Conservation (phyloP, 176 grass and related monocot species). For the Saccharum officinarum region DNA sequence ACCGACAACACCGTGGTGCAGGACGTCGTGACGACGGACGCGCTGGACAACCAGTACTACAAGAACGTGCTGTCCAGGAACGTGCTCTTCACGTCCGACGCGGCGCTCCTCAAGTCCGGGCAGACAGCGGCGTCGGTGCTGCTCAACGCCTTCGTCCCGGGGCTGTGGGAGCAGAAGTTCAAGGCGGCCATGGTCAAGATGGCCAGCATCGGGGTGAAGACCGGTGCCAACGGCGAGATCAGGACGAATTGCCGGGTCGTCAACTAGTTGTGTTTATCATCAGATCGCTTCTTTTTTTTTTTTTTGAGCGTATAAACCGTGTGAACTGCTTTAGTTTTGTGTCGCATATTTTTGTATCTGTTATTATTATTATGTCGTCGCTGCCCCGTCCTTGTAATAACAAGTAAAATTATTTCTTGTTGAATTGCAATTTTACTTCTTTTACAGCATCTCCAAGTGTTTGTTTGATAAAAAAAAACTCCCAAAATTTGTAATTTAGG, state of each 20-base stretch:
- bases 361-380: too few species aligned
- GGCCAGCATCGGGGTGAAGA: not conserved
- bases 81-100: slow-evolving; percentile 50
- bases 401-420: too few species aligned
- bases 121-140: not conserved
- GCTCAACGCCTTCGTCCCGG: not conserved
- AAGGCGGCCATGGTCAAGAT: slow-evolving; percentile 47
- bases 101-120: not conserved
- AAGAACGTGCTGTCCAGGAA: slow-evolving; percentile 19
- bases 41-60: slow-evolving; percentile 50
- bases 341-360: too few species aligned
- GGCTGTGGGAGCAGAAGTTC: slow-evolving; percentile 42
- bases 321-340: too few species aligned
- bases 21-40: slow-evolving; percentile 23
- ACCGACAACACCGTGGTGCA: slow-evolving; percentile 39
- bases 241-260: slow-evolving; percentile 39
- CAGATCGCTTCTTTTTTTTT: too few species aligned
- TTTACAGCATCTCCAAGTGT: too few species aligned
- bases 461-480: too few species aligned
- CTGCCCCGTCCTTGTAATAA: too few species aligned
- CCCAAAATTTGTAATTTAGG: too few species aligned
- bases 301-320: too few species aligned
- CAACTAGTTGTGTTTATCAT: not conserved
- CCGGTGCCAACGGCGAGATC: slow-evolving; percentile 19
- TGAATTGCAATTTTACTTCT: too few species aligned